Evolutionary conservation across 208 protist genomes (phyloP), one percentile per base, ranked within the genome.

Genomic region (Wallacemonas sp.): DNA sequence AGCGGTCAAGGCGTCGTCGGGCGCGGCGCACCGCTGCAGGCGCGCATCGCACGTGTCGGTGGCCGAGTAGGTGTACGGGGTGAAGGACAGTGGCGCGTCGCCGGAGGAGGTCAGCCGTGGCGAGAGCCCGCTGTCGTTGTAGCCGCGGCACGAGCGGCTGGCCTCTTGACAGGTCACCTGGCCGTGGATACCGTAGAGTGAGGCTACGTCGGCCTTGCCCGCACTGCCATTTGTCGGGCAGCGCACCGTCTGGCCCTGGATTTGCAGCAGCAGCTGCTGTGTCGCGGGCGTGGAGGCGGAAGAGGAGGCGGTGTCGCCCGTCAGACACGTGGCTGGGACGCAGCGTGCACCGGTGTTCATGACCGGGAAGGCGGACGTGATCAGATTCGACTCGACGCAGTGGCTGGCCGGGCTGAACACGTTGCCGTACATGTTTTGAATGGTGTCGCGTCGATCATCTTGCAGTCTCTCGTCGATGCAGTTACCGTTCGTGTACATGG

Each of bases 331-430:
- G 52, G 68, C 65, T 57, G 68, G 81, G 20, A 87, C 69, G 57
- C 85, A 91, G 2, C 81, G 63, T 22, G 67, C 42, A 38, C 68
- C 68, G 7, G 33, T 45, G 1, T 28, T 38, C 25, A 72, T 12
- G 25, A 33, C 61, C 1, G 77, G 75, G 8, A 79, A 72, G 0
- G 57, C 69, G 44, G 33, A 57, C 0, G 79, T 76, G 48, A 86
- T 71, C 7, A 87, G 61, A 20, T 69, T 77, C 2, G 81, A 84
- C 14, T 72, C 59, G 62, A 82, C 82, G 67, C 84, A 90, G 7
- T 65, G 70, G 42, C 72, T 84, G 16, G 61, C 22, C 14, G 38
- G 32, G 22, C 62, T 44, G 42, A 70, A 73, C 48, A 81, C 77
- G 64, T 79, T 76, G 16, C 77, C 79, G 39, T 79, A 79, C 25